phyloP scores from a whole-genome alignment of 495 filamentous ascomycete genomes.

The Penicillium diatomitis region DNA sequence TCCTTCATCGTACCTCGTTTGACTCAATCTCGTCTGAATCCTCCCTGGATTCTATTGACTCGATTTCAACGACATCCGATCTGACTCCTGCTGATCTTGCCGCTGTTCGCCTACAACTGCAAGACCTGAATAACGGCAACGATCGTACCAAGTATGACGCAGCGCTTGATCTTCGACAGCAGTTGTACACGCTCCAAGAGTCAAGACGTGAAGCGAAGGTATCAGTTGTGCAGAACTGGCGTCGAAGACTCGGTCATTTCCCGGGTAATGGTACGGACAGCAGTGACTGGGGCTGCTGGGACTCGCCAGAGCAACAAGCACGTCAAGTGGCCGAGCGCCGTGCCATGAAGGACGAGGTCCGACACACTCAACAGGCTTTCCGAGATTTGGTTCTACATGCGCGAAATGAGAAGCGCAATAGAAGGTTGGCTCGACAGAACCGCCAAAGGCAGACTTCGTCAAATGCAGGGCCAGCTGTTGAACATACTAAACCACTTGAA shows the following conservation, averaged over 20 bases:
- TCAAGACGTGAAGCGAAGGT: conserved; percentile 29
- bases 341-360: conserved; percentile 33
- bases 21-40: conserved; percentile 29
- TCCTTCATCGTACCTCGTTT: conserved; percentile 24
- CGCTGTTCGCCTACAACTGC: conserved; percentile 31
- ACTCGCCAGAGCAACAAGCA: conserved; percentile 29
- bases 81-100: conserved; percentile 33
- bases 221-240: conserved; percentile 18
- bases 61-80: conserved; percentile 34
- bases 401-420: conserved; percentile 30
- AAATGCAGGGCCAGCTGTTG: background rate
- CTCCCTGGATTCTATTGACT: conserved; percentile 35
- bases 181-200: conserved; percentile 27
- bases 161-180: conserved; percentile 30
- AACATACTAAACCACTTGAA: conserved; percentile 3
- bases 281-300: conserved; percentile 32
- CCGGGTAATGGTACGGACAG: conserved; percentile 1
- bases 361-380: conserved; percentile 31
- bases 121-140: conserved; percentile 30
- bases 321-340: conserved; percentile 22
- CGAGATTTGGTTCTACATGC: conserved; percentile 31
- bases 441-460: conserved; percentile 15
- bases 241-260: conserved; percentile 13
- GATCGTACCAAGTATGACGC: conserved; percentile 33
- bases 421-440: conserved; percentile 14